Percentiles rank a stretch among this genome's conserved stretches.
These are phyloP conservation scores for Lachancea sp. DNA, from an alignment of 805 yeast genomes.

Conservation along the genomic window DNA sequence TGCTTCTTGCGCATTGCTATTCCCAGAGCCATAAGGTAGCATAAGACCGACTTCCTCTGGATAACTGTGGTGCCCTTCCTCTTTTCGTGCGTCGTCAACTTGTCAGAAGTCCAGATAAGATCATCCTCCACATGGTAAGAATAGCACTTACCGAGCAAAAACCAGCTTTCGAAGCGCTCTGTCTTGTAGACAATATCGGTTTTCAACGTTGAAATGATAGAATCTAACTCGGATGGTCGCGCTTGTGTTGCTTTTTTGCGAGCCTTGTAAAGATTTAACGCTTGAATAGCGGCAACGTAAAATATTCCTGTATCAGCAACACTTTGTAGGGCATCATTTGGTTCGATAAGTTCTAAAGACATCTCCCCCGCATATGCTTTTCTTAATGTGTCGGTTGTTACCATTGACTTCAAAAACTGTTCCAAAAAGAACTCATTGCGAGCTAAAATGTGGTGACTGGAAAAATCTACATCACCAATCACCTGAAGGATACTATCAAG, in stretches of 20 bases:
- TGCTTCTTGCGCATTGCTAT: slow-evolving; percentile 17
- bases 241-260: slow-evolving; percentile 76
- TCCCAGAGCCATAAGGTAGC: slow-evolving; percentile 69
- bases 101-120: slow-evolving; percentile 86
- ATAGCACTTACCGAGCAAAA: slow-evolving; percentile 70
- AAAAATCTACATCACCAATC: slow-evolving; percentile 56
- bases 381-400: slow-evolving; percentile 42
- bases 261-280: slow-evolving; percentile 36
- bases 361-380: slow-evolving; percentile 49
- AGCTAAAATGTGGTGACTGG: slow-evolving; percentile 37
- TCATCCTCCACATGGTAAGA: slow-evolving; percentile 82
- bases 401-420: slow-evolving; percentile 40
- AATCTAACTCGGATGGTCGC: slow-evolving; percentile 72
- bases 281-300: slow-evolving; percentile 29
- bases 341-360: slow-evolving; percentile 27
- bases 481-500: slow-evolving; percentile 67
- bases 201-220: slow-evolving; percentile 58
- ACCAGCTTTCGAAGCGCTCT: slow-evolving; percentile 78
- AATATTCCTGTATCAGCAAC: slow-evolving; percentile 61
- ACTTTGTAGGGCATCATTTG: slow-evolving; percentile 39
- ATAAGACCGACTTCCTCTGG: slow-evolving; percentile 64
- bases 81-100: slow-evolving; percentile 55
- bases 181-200: slow-evolving; percentile 64
- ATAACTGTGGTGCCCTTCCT: slow-evolving; percentile 52
- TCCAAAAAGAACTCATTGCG: slow-evolving; percentile 43